phyloP scores from a whole-genome alignment of 2,329 filamentous ascomycete species.

The Microdochium paspali region DNA sequence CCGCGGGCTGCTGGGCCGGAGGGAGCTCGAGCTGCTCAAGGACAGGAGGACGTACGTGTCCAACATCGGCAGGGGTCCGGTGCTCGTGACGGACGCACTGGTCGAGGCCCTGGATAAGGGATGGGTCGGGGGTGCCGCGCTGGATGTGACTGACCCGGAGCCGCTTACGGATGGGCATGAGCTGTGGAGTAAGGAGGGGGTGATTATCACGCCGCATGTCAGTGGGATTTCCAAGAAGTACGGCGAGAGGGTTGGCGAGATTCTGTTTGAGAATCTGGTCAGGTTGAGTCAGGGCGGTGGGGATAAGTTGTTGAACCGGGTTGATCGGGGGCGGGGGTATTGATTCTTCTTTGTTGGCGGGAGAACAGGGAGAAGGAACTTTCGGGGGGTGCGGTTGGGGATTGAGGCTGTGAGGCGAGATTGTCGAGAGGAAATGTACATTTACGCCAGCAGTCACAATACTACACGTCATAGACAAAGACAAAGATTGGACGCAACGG shows the following conservation, averaged over 20 bases:
- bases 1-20: conserved; percentile 27
- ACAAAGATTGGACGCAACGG: too few species aligned
- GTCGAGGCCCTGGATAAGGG: conserved; percentile 38
- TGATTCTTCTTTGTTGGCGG: too few species aligned
- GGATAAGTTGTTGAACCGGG: conserved; percentile 16
- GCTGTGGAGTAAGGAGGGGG: conserved; percentile 54
- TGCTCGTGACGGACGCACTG: conserved; percentile 33
- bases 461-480: too few species aligned
- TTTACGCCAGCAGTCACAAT: too few species aligned
- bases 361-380: too few species aligned
- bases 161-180: conserved; percentile 52
- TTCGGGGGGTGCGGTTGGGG: too few species aligned
- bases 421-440: too few species aligned
- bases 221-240: conserved; percentile 18
- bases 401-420: too few species aligned
- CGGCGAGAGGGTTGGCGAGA: conserved; percentile 12
- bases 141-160: conserved; percentile 64
- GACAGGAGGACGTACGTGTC: conserved; percentile 40
- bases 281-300: conserved; percentile 15
- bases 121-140: conserved; percentile 43
- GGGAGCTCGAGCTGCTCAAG: conserved; percentile 26
- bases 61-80: conserved; percentile 52
- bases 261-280: conserved; percentile 17
- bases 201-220: conserved; percentile 37
- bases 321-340: conserved; percentile 20